phyloP scores from a whole-genome alignment of 2,329 filamentous ascomycete species.

The Fusarium pilosicola region DNA sequence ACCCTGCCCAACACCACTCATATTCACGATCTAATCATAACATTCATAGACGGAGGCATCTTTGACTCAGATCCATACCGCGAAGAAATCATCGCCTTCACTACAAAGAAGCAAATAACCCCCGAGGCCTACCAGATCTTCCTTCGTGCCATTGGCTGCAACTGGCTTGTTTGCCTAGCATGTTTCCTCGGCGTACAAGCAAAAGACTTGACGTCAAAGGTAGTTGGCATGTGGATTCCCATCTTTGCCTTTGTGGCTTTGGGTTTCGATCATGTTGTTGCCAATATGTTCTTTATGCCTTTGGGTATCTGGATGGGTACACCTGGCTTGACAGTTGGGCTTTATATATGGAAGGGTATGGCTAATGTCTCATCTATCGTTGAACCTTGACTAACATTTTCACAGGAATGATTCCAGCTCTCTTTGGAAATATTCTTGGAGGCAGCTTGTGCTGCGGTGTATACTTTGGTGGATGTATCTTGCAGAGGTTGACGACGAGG shows the following conservation, averaged over 20 bases:
- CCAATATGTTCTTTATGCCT: slow-evolving; percentile 66
- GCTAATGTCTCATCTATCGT: accelerated
- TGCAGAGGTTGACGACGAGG: slow-evolving; percentile 1
- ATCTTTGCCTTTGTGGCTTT: slow-evolving; percentile 64
- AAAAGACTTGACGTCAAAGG: slow-evolving; percentile 62
- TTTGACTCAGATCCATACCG: slow-evolving; percentile 54
- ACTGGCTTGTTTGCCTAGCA: slow-evolving; percentile 67
- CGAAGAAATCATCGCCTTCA: slow-evolving; percentile 57
- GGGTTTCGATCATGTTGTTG: slow-evolving; percentile 65
- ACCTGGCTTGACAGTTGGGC: slow-evolving; percentile 54
- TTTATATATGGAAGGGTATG: slow-evolving; percentile 66
- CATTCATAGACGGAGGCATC: slow-evolving; percentile 54
- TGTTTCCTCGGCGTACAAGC: slow-evolving; percentile 60
- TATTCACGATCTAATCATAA: neutral
- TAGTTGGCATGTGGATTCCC: slow-evolving; percentile 66
- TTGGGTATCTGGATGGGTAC: slow-evolving; percentile 61
- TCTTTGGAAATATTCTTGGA: slow-evolving; percentile 65
- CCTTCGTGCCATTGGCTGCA: slow-evolving; percentile 63
- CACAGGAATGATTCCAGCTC: slow-evolving; percentile 57
- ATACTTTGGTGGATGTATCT: slow-evolving; percentile 44
- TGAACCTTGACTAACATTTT: neutral
- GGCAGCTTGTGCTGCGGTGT: slow-evolving; percentile 62
- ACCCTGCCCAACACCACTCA: accelerated
- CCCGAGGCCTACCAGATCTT: slow-evolving; percentile 64
- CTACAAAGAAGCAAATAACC: slow-evolving; percentile 59